phyloP scores from a whole-genome alignment of 306 rosid genomes.

The Coriaria nepalensis region DNA sequence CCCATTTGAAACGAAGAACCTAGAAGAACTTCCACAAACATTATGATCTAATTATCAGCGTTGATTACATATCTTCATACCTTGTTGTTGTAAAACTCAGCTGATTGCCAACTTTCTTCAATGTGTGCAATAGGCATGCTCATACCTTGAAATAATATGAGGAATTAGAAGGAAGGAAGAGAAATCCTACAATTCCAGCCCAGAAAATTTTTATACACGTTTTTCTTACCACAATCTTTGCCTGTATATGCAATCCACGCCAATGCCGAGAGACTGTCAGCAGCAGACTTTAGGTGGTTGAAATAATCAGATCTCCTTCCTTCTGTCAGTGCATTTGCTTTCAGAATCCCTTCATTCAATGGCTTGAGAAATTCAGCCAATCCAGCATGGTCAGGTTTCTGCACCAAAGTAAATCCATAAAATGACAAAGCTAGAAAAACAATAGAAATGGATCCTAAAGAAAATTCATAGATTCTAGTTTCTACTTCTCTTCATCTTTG shows the following conservation, averaged over 20 bases:
- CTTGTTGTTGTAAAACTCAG: constrained; percentile 97
- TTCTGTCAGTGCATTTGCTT: constrained; percentile 55
- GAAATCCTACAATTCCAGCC: constrained; percentile 5
- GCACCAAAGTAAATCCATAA: constrained; percentile 14
- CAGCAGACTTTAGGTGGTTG: constrained; percentile 82
- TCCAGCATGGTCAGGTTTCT: constrained; percentile 79
- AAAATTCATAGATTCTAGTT: no score
- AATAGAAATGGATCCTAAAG: neutral
- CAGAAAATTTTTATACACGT: constrained; percentile 5
- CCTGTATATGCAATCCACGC: constrained; percentile 89
- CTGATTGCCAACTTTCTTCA: constrained; percentile 99
- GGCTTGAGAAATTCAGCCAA: constrained; percentile 80
- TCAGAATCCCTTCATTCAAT: constrained; percentile 49
- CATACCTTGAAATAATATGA: constrained; percentile 57
- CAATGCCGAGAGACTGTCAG: constrained; percentile 87
- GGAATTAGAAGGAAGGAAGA: constrained; percentile 7
- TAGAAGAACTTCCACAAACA: constrained; percentile 9
- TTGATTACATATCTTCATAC: constrained; percentile 29
- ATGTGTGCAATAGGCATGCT: constrained; percentile 97
- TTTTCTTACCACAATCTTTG: constrained; percentile 70
- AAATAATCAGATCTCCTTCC: constrained; percentile 79
- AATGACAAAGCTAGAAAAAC: constrained; percentile 4
- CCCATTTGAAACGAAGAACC: constrained; percentile 4
- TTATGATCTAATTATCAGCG: constrained; percentile 9
- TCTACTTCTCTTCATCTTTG: no score